A percentile compares a stretch with the other conserved stretches of the same genome.
Evolutionary conservation across 306 rosid genomes (phyloP).

Genomic region (Vigna nakashimae): DNA sequence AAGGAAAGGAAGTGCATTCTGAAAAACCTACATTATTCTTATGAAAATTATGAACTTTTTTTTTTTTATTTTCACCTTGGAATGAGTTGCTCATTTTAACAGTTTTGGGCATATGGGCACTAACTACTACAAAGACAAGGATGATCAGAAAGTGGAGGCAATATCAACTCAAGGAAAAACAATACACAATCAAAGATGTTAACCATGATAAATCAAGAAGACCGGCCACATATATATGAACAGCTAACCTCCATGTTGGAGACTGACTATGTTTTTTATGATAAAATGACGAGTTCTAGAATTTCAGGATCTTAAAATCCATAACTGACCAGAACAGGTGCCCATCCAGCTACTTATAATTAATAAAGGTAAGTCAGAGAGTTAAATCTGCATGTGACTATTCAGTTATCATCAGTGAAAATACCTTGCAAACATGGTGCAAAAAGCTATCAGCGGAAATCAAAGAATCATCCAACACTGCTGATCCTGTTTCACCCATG

Average conservation of each 20-base stretch:
- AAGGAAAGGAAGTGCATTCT: background rate
- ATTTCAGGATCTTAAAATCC: constrained; percentile 32
- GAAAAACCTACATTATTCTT: constrained; percentile 15
- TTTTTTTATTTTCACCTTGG: background rate
- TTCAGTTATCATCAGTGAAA: background rate
- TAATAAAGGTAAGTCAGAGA: constrained; percentile 7
- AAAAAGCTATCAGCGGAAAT: constrained; percentile 73
- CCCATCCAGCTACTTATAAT: constrained; percentile 19
- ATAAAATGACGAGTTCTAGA: background rate
- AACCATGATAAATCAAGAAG: background rate
- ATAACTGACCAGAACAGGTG: constrained; percentile 1
- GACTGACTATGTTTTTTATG: background rate
- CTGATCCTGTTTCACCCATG: constrained; percentile 46
- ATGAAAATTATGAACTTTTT: background rate
- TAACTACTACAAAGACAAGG: background rate
- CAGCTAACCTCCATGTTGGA: background rate
- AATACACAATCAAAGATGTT: background rate
- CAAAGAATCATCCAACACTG: constrained; percentile 80
- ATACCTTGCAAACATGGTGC: constrained; percentile 79
- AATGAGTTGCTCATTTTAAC: background rate
- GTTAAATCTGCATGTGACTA: constrained; percentile 26
- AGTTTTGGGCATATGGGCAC: background rate
- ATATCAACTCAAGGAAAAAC: background rate
- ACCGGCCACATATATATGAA: background rate
- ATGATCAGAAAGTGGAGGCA: background rate